These are phyloP conservation scores for Fraxinus paxiana DNA, from an alignment of 305 asterid species.

Conservation along the genomic window DNA sequence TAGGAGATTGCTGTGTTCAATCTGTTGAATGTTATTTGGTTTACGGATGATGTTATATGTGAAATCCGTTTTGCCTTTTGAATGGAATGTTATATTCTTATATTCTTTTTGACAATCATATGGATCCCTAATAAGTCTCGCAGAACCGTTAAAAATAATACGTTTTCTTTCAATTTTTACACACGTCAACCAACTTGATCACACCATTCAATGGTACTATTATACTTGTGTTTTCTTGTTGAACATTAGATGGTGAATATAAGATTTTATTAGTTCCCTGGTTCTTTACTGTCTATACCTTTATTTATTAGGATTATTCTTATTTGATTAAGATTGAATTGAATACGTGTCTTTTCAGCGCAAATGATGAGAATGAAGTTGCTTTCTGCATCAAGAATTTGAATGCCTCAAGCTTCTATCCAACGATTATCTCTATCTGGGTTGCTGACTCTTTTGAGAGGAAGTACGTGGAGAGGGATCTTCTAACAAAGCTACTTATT, in stretches of 20 bases:
- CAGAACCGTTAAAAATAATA: neutral
- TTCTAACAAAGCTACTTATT: conserved; percentile 36
- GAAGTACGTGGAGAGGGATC: conserved; percentile 46
- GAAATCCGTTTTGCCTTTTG: neutral
- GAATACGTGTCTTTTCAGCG: conserved; percentile 28
- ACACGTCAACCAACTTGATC: neutral
- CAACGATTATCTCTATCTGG: conserved; percentile 46
- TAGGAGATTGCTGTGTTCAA: neutral
- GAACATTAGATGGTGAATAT: neutral
- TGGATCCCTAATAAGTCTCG: neutral
- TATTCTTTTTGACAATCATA: neutral
- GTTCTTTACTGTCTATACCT: neutral
- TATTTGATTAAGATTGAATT: neutral
- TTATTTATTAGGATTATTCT: neutral
- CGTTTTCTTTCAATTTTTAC: neutral
- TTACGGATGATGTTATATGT: neutral
- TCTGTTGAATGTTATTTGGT: neutral
- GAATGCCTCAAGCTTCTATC: conserved; percentile 41
- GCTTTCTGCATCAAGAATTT: conserved; percentile 43
- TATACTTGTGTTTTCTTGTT: neutral
- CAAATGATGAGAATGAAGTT: conserved; percentile 42
- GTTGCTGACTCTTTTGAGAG: conserved; percentile 42
- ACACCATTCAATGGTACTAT: neutral
- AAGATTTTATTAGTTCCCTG: neutral
- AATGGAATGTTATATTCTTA: neutral